A percentile compares a stretch with the other conserved stretches of the same genome.
Evolutionary conservation across 176 grass and related monocot genomes (phyloP).

Genomic region (Avena atlantica): DNA sequence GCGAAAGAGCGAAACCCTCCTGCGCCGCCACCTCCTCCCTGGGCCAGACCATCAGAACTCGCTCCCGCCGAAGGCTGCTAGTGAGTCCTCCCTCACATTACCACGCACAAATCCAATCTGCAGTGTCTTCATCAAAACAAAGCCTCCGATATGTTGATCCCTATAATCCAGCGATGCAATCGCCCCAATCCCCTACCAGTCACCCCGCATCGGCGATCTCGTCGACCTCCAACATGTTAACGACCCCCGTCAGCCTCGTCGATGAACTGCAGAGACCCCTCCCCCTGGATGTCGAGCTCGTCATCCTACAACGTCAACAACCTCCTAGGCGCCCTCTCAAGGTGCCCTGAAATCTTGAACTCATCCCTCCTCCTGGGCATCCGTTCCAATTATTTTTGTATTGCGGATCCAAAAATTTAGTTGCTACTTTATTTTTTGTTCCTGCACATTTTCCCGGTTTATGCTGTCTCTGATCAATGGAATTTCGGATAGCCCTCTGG

Average conservation of each 20-base stretch:
- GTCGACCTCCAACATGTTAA: not conserved
- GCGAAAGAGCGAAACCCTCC: not conserved
- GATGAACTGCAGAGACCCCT: not conserved
- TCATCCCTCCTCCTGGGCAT: not conserved
- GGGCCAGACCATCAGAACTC: not conserved
- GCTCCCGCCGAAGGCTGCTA: not conserved
- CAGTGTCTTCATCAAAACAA: not conserved
- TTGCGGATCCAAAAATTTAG: not conserved
- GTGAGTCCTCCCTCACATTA: not conserved
- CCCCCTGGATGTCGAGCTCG: not conserved
- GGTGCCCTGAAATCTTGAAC: not conserved
- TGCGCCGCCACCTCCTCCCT: not conserved
- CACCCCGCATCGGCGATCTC: not conserved
- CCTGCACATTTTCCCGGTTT: not conserved
- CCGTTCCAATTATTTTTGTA: not conserved
- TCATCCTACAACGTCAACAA: not conserved
- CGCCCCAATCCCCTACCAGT: not conserved
- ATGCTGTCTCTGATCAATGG: not conserved
- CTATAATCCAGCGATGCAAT: not conserved
- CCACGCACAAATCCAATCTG: not conserved
- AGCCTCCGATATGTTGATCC: not conserved
- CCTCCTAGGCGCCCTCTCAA: not conserved
- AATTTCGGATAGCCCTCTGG: not conserved
- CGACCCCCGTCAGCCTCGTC: not conserved
- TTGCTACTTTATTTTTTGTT: not conserved